Evolutionary conservation across 331 rosid genomes (phyloP), one percentile per base, ranked within the genome.

Genomic region (Cydonia oblonga): DNA sequence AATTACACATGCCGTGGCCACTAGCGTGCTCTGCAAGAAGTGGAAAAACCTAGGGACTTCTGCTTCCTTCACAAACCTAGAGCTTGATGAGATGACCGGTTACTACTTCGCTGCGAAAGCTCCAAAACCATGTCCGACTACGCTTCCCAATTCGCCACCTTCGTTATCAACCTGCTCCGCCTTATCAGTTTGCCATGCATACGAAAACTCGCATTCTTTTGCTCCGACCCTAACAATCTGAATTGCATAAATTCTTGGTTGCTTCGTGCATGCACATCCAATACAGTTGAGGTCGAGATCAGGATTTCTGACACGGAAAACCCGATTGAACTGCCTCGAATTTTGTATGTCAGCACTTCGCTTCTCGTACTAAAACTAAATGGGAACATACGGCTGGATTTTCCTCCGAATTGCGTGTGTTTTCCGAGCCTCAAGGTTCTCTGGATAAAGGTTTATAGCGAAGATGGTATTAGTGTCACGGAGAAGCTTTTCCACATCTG

Each of bases 381-480:
- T 6, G 57, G 66, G 19, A 71, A 24, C 13, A 29, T 57, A 1
- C 6, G n/a, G 8, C 54, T 38, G 11, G 56, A 71, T 42, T 57
- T 71, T 58, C 66, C 66, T 22, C 38, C 53, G 1, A 40, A 38
- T 18, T 23, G 24, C 12, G 6, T 71, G 38, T 71, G 24, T 11
- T 71, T 71, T 23, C 75, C 66, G 15, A 58, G 67, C 15, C 75
- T 71, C 18, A 58, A 71, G 38, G 66, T 71, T 60, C 40, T 35
- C 7, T 35, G 66, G 66, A 38, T 71, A 0, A 71, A 24, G 54
- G 26, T 38, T 38, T 18, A 38, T 15, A 49, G 16, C n/a, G 18
- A 46, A 24, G 24, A 58, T 28, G 13, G 13, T 38, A 46, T 9
- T 23, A 16, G 28, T 20, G 2, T 57, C 11, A 24, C 11, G 19